Conservation (phyloP, 192 early-diverging fungal genomes). For the Backusella circina region DNA sequence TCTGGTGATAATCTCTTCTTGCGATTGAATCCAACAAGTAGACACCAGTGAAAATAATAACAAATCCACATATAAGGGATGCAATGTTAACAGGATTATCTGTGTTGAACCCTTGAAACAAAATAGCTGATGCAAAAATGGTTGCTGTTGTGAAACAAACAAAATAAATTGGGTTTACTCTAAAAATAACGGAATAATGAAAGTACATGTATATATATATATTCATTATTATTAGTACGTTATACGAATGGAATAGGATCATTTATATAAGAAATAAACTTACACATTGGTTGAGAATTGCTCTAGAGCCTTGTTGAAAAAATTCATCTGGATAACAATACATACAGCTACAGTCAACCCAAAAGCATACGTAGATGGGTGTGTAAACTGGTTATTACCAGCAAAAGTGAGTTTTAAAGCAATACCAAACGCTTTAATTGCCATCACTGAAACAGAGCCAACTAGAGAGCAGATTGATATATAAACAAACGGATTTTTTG, state of each 20-base stretch:
- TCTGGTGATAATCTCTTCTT: conserved; percentile 1
- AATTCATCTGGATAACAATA: conserved; percentile 93
- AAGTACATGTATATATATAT: neutral
- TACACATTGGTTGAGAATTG: conserved; percentile 87
- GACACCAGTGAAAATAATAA: conserved; percentile 93
- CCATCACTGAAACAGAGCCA: conserved; percentile 88
- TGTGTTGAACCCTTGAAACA: conserved; percentile 87
- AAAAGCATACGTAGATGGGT: conserved; percentile 88
- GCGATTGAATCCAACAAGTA: conserved; percentile 68
- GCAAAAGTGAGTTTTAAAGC: conserved; percentile 92
- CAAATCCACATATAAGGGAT: conserved; percentile 83
- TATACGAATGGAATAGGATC: neutral
- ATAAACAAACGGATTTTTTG: conserved; percentile 79
- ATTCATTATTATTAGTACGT: neutral
- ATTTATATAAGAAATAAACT: conserved; percentile 13
- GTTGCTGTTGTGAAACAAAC: conserved; percentile 95
- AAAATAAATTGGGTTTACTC: conserved; percentile 88
- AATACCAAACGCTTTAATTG: conserved; percentile 90
- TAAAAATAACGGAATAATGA: conserved; percentile 11
- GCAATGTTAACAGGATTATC: conserved; percentile 70
- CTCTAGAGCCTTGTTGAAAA: conserved; percentile 95
- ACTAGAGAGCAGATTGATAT: conserved; percentile 93
- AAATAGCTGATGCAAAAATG: conserved; percentile 84
- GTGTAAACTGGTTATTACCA: conserved; percentile 86
- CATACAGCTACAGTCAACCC: conserved; percentile 73